These are phyloP conservation scores for Boletus sp. DNA, from an alignment of 1,284 basidiomycete genomes.

Conservation along the genomic window DNA sequence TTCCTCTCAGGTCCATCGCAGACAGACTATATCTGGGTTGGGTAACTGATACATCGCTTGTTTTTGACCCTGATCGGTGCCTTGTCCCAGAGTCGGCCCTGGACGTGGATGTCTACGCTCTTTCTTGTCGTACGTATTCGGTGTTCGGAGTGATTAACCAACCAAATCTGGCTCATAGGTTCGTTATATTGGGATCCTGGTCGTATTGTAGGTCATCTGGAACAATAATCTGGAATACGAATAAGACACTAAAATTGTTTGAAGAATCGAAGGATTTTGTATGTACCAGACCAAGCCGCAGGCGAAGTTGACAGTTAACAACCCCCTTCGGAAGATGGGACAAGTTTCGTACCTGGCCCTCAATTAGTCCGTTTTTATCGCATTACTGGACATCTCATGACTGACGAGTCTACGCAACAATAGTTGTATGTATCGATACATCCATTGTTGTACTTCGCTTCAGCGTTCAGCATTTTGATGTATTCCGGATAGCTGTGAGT, in stretches of 20 bases:
- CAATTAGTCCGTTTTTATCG: neutral
- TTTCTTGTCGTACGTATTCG: slow-evolving; percentile 4
- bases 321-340: slow-evolving; percentile 3
- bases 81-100: neutral
- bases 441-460: neutral
- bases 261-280: slow-evolving; percentile 2
- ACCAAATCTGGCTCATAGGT: neutral
- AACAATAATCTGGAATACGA: no score
- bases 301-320: neutral
- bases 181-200: slow-evolving; percentile 1
- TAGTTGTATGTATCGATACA: slow-evolving; percentile 4
- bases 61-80: neutral
- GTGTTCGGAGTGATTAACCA: neutral
- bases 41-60: neutral
- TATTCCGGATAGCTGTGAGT: slow-evolving; percentile 1
- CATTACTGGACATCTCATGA: no score
- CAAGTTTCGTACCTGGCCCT: slow-evolving; percentile 6
- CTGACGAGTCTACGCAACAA: neutral
- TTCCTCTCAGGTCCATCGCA: neutral
- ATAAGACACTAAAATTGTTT: neutral
- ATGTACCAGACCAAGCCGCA: neutral
- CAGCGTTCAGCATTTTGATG: neutral
- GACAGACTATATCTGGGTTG: slow-evolving; percentile 12
- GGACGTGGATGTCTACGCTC: slow-evolving; percentile 7
- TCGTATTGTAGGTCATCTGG: neutral